Conservation (phyloP, 208 protist species). For the Leishmania turanica region DNA sequence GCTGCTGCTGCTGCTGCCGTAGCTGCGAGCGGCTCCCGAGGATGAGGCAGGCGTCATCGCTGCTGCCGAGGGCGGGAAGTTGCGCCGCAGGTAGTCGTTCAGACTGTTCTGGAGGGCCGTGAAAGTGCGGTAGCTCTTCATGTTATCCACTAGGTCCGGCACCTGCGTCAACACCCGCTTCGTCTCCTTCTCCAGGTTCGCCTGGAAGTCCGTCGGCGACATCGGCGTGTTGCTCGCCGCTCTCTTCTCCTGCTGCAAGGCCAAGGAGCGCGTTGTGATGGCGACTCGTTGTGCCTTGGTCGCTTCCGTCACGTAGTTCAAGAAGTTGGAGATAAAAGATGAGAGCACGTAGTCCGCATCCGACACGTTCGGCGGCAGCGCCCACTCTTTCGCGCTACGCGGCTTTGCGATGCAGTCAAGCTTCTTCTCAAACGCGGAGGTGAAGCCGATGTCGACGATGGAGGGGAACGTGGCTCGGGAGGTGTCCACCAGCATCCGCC, state of each 20-base stretch:
- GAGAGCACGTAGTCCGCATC: conserved; percentile 88
- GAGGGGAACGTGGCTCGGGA: conserved; percentile 84
- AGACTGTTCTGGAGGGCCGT: conserved; percentile 85
- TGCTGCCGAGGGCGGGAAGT: conserved; percentile 57
- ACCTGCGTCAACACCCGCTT: conserved; percentile 50
- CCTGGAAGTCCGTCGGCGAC: conserved; percentile 27
- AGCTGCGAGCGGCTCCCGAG: background rate
- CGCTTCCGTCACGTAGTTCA: conserved; percentile 90
- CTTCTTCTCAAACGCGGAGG: conserved; percentile 85
- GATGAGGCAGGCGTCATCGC: background rate
- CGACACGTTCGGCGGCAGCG: conserved; percentile 31
- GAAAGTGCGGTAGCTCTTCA: conserved; percentile 76
- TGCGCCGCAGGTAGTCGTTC: conserved; percentile 73
- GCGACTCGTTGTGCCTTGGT: conserved; percentile 66
- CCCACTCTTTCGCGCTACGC: background rate
- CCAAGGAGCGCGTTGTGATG: conserved; percentile 68
- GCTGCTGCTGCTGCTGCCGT: background rate
- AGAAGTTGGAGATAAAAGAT: conserved; percentile 76
- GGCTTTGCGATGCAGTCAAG: conserved; percentile 89
- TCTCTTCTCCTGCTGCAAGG: conserved; percentile 49
- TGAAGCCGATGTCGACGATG: conserved; percentile 92
- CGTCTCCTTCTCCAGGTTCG: conserved; percentile 42
- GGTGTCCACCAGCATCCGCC: conserved; percentile 71
- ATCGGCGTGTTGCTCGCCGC: background rate
- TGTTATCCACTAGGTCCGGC: conserved; percentile 54